A percentile compares a stretch with the other conserved stretches of the same genome.
Evolutionary conservation across 208 protist genomes (phyloP).

Genomic region (Blastocrithidia nonstop): DNA sequence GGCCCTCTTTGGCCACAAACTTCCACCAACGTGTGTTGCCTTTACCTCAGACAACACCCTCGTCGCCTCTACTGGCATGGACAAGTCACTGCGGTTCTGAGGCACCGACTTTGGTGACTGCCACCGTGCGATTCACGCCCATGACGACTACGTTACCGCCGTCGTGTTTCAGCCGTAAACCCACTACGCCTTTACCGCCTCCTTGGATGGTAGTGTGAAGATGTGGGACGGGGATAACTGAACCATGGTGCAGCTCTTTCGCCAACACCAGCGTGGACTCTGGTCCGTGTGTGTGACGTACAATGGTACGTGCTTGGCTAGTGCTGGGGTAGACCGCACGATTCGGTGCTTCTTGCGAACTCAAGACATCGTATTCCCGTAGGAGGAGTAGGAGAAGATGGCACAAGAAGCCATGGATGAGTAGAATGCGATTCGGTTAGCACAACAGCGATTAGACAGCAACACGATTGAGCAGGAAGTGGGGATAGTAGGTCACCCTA

Average conservation of each 20-base stretch:
- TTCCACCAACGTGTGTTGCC: conserved; percentile 89
- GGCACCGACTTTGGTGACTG: conserved; percentile 96
- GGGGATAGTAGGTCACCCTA: conserved; percentile 50
- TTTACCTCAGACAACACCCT: conserved; percentile 89
- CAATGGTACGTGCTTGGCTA: conserved; percentile 70
- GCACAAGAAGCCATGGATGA: conserved; percentile 82
- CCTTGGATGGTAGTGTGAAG: conserved; percentile 91
- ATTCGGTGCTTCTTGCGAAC: conserved; percentile 74
- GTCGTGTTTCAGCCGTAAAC: conserved; percentile 93
- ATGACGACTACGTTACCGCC: conserved; percentile 93
- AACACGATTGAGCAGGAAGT: conserved; percentile 23
- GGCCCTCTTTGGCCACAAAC: conserved; percentile 97
- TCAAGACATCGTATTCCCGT: conserved; percentile 78
- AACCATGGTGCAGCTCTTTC: conserved; percentile 76
- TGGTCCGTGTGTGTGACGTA: conserved; percentile 43
- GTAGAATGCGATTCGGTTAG: conserved; percentile 38
- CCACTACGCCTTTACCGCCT: conserved; percentile 95
- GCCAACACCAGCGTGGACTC: conserved; percentile 63
- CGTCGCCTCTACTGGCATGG: conserved; percentile 93
- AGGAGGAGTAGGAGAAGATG: conserved; percentile 76
- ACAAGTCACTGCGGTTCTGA: conserved; percentile 99
- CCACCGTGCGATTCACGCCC: conserved; percentile 95
- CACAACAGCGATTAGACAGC: background rate
- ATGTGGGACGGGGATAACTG: conserved; percentile 98
- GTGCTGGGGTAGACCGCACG: conserved; percentile 58